Evolutionary conservation across 1,284 basidiomycete genomes (phyloP).

Genomic region (Agroathelia rolfsii): DNA sequence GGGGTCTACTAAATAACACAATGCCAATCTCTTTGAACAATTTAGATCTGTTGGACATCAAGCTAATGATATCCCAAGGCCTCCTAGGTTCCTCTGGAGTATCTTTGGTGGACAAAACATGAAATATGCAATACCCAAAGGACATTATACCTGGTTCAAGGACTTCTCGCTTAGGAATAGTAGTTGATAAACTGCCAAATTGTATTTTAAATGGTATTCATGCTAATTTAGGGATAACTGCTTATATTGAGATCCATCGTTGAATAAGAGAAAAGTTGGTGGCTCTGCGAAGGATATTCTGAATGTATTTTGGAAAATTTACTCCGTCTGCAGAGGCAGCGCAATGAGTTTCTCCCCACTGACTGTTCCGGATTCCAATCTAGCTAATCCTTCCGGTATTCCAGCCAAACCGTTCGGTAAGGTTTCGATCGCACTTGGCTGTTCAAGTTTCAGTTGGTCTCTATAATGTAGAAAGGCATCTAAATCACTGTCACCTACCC

Average conservation of each 20-base stretch:
- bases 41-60: not conserved
- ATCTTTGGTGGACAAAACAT: slow-evolving; percentile 66
- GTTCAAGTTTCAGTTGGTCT: no score
- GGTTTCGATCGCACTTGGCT: no score
- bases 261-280: no score
- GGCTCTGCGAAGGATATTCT: no score
- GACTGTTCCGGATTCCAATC: slow-evolving; percentile 28
- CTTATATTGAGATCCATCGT: no score
- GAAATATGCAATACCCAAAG: slow-evolving; percentile 54
- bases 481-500: not conserved
- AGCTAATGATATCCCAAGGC: slow-evolving; percentile 5
- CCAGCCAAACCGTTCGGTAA: slow-evolving; percentile 36
- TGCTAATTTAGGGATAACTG: no score
- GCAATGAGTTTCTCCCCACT: slow-evolving; percentile 42
- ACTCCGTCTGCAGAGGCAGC: slow-evolving; percentile 34
- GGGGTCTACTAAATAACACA: no score
- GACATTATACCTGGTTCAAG: slow-evolving; percentile 69
- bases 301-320: no score
- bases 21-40: slow-evolving; percentile 1
- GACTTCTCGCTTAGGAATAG: slow-evolving; percentile 41
- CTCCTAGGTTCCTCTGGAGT: slow-evolving; percentile 51
- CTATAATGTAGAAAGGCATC: no score
- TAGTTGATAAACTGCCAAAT: slow-evolving; percentile 10
- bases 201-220: no score
- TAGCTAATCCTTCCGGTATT: slow-evolving; percentile 31